Evolutionary conservation across 164 flowering plant genomes (phyloP), one percentile per base, ranked within the genome.

Genomic region (Liriodendron chinense): DNA sequence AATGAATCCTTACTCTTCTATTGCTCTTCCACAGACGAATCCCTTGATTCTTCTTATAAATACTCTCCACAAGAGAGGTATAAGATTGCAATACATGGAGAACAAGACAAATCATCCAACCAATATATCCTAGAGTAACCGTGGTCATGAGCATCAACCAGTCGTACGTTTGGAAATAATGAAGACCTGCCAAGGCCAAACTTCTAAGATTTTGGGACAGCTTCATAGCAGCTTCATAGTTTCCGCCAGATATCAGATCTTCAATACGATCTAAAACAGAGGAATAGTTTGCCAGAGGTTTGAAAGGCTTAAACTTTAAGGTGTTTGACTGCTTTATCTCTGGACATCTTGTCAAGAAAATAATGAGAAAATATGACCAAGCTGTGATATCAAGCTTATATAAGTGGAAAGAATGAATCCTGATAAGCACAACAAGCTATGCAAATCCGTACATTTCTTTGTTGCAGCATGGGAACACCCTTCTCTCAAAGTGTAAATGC

Each of bases 91-190:
- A 86, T 68, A 95, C 94, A 79, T 93, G 99, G 81, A 95, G 85
- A 80, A 85, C 72, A 79, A 93, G 87, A 82, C 85, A 86, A 74
- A 87, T 74, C 95, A 95, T 93, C 97, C 97, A 95, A 76, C 99
- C 99, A 78, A 93, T 73, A 70, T 95, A 95, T 49, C 99, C 99
- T 75, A 95, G 93, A 78, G 92, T 92, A 71, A 95, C 81, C 13
- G 88, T 83, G 50, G 89, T 83, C 99, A 93, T 95, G 87, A 95
- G 89, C 99, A 89, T 89, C 74, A 92, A 82, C 99, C 99, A 95
- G 76, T 95, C 99, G 79, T 95, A 95, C 50, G 98, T 95, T 81
- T 95, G 99, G 82, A 95, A 95, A 86, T 93, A 95, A 67, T 95
- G 90, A 82, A 95, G 96, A 47, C 99, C 99, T 34, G 87, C 84